phyloP scores from a whole-genome alignment of 2,329 filamentous ascomycete species.

The Alternaria dauci region DNA sequence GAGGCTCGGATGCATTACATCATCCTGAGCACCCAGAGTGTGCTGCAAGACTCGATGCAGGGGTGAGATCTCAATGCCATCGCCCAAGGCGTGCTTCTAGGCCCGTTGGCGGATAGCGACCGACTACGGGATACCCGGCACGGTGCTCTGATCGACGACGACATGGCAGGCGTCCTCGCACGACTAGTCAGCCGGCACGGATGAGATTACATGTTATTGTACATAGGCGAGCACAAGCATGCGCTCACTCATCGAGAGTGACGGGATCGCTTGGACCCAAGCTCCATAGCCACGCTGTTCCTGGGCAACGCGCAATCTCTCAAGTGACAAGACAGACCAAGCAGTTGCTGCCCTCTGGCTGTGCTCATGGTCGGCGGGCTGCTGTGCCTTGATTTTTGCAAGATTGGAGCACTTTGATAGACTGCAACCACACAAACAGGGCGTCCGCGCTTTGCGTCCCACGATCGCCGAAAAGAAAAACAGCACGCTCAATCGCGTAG shows the following conservation, averaged over 20 bases:
- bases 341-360: not conserved
- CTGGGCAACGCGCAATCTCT: constrained; percentile 6
- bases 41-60: constrained; percentile 22
- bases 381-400: constrained; percentile 1
- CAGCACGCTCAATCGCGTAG: constrained; percentile 21
- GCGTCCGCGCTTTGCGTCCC: constrained; percentile 12
- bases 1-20: constrained; percentile 40
- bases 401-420: not conserved
- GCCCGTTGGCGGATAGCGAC: constrained; percentile 31
- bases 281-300: constrained; percentile 5
- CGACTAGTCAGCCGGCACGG: constrained; percentile 1
- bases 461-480: constrained; percentile 22
- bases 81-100: constrained; percentile 21
- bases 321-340: not conserved
- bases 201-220: constrained; percentile 2
- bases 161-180: constrained; percentile 9
- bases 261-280: constrained; percentile 6
- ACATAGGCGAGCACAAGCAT: not conserved
- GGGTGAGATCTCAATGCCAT: constrained; percentile 28
- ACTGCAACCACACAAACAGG: constrained; percentile 6
- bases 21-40: constrained; percentile 26
- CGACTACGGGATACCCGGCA: constrained; percentile 42
- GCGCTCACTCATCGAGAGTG: constrained; percentile 5
- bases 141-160: constrained; percentile 25
- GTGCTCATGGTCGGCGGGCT: not conserved